Percentiles rank a stretch among this genome's conserved stretches.
These are phyloP conservation scores for Cucumis sativus DNA, from an alignment of 306 rosid species.

Conservation along the genomic window DNA sequence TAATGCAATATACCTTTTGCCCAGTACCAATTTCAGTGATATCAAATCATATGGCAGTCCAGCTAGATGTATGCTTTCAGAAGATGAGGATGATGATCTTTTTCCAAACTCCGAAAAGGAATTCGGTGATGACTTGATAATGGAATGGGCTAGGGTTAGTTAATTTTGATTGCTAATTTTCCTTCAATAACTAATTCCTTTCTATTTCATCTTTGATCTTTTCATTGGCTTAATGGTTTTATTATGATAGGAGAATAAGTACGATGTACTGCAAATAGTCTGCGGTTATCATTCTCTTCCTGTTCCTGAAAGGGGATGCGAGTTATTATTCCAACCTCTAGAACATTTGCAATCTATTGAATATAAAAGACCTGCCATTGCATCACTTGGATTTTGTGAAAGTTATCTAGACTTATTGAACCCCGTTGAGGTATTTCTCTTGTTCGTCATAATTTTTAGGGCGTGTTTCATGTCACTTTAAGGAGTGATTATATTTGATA, in stretches of 20 bases:
- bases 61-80: constrained; percentile 67
- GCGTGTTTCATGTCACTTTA: neutral
- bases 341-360: constrained; percentile 79
- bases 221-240: constrained; percentile 4
- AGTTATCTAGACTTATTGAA: constrained; percentile 25
- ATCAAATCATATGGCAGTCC: constrained; percentile 76
- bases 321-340: constrained; percentile 68
- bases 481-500: constrained; percentile 5
- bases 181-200: neutral
- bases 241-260: constrained; percentile 62
- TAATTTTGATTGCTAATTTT: constrained; percentile 11
- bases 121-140: constrained; percentile 37
- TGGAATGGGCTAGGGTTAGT: constrained; percentile 94
- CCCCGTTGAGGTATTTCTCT: constrained; percentile 45
- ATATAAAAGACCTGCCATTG: constrained; percentile 51
- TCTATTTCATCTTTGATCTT: neutral
- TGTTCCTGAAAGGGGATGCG: constrained; percentile 58
- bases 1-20: neutral
- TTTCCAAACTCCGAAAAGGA: constrained; percentile 47
- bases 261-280: constrained; percentile 71
- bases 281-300: constrained; percentile 68
- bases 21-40: constrained; percentile 23
- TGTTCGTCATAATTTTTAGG: constrained; percentile 3
- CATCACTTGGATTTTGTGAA: constrained; percentile 48
- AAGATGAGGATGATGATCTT: constrained; percentile 66